phyloP scores from a whole-genome alignment of 768 basidiomycete species.

The Suillus subaureus region DNA sequence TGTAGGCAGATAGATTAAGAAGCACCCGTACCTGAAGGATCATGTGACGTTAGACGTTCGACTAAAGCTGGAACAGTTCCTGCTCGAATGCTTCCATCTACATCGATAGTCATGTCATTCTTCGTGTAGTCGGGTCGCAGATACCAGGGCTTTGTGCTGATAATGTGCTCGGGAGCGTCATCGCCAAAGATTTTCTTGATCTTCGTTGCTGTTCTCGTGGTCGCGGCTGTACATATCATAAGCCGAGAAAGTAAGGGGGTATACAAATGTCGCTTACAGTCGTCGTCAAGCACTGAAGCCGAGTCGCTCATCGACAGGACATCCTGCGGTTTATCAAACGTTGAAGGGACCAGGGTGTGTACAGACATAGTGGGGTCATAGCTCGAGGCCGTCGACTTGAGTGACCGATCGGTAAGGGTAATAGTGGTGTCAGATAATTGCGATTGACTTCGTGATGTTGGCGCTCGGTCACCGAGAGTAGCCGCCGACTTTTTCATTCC shows the following conservation, averaged over 20 bases:
- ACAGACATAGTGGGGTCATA: conserved; percentile 26
- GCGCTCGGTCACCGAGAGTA: conserved; percentile 23
- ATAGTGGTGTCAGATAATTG: conserved; percentile 38
- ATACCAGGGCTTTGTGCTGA: conserved; percentile 74
- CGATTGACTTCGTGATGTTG: conserved; percentile 34
- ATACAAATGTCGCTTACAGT: conserved; percentile 22
- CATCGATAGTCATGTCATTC: conserved; percentile 82
- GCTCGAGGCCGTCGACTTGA: conserved; percentile 21
- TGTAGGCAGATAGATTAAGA: not conserved
- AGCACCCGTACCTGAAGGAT: conserved; percentile 69
- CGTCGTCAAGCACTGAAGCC: conserved; percentile 25
- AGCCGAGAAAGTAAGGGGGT: not conserved
- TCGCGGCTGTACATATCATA: conserved; percentile 23
- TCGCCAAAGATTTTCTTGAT: conserved; percentile 70
- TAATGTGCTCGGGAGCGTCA: conserved; percentile 48
- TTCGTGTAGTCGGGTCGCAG: conserved; percentile 79
- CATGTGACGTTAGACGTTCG: conserved; percentile 89
- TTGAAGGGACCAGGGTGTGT: conserved; percentile 26
- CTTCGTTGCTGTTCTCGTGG: conserved; percentile 43
- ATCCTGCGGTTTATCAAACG: conserved; percentile 22
- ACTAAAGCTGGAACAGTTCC: conserved; percentile 87
- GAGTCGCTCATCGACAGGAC: conserved; percentile 21
- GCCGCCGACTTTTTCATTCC: conserved; percentile 33
- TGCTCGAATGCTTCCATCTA: conserved; percentile 81
- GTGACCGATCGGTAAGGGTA: conserved; percentile 31